These are phyloP conservation scores for Noccaea bulbosa DNA, from an alignment of 345 rosid species.

Conservation along the genomic window DNA sequence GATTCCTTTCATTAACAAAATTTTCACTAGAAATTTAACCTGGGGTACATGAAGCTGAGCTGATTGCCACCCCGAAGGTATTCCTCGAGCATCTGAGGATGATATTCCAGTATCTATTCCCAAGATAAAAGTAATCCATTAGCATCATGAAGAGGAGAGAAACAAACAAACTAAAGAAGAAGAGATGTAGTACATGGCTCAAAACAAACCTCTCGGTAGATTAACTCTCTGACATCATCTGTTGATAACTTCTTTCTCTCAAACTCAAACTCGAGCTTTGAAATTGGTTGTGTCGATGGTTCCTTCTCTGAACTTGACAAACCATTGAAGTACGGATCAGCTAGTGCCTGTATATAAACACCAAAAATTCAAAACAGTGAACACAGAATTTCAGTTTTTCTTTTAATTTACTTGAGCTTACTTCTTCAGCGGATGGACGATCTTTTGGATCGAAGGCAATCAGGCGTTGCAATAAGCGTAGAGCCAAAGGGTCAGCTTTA, in stretches of 20 bases:
- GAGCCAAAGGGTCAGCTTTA: slow-evolving; percentile 73
- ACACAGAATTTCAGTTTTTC: slow-evolving; percentile 1
- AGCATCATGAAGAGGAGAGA: slow-evolving; percentile 26
- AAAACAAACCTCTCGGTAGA: slow-evolving; percentile 78
- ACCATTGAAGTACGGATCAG: slow-evolving; percentile 86
- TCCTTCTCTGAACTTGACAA: slow-evolving; percentile 78
- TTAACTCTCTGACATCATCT: slow-evolving; percentile 92
- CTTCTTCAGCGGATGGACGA: slow-evolving; percentile 90
- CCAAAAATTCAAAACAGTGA: slow-evolving; percentile 33
- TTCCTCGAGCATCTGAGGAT: slow-evolving; percentile 96
- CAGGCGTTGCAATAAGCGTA: slow-evolving; percentile 66
- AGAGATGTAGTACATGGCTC: slow-evolving; percentile 33
- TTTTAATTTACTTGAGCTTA: slow-evolving; percentile 34
- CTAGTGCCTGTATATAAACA: slow-evolving; percentile 67
- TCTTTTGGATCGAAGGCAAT: slow-evolving; percentile 98
- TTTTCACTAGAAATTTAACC: slow-evolving; percentile 43
- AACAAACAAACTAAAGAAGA: slow-evolving; percentile 16
- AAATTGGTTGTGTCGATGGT: slow-evolving; percentile 85
- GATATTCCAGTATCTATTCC: slow-evolving; percentile 81
- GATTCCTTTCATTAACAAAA: neutral
- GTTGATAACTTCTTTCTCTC: slow-evolving; percentile 88
- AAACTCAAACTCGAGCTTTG: slow-evolving; percentile 94
- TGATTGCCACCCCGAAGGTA: slow-evolving; percentile 87
- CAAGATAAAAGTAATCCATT: slow-evolving; percentile 16
- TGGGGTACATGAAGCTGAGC: slow-evolving; percentile 96